Conservation (phyloP, 164 flowering plant genomes). For the Chimonanthus praecox region DNA sequence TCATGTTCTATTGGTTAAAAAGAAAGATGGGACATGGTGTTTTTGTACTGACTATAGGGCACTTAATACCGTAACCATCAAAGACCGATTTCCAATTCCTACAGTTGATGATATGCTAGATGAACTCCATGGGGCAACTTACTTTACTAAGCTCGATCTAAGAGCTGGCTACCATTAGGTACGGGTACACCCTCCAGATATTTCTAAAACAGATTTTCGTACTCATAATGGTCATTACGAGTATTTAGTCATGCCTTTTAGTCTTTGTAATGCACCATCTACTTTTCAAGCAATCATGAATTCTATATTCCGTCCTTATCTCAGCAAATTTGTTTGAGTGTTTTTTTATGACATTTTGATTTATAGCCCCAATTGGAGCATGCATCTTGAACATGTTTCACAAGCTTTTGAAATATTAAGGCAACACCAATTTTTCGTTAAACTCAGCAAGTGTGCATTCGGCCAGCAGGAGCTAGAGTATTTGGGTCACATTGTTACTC, state of each 20-base stretch:
- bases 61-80: background rate
- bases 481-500: background rate
- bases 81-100: constrained; percentile 4
- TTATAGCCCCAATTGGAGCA: background rate
- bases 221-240: constrained; percentile 6
- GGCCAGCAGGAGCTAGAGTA: background rate
- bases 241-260: constrained; percentile 6
- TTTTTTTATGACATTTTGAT: background rate
- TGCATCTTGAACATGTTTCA: constrained; percentile 1
- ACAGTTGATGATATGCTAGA: constrained; percentile 1
- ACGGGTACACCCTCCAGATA: background rate
- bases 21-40: background rate
- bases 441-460: background rate
- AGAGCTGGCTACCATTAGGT: constrained; percentile 1
- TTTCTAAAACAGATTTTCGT: constrained; percentile 1
- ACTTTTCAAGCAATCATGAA: background rate
- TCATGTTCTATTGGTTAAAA: background rate
- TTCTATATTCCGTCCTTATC: background rate
- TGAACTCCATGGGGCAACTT: background rate
- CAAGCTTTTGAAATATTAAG: background rate
- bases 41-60: constrained; percentile 4
- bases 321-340: background rate
- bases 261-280: background rate
- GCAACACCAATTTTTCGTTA: background rate
- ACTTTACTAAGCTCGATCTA: constrained; percentile 5